Evolutionary conservation across 164 flowering plant genomes (phyloP).

Genomic region (Paratinospora sagittata): DNA sequence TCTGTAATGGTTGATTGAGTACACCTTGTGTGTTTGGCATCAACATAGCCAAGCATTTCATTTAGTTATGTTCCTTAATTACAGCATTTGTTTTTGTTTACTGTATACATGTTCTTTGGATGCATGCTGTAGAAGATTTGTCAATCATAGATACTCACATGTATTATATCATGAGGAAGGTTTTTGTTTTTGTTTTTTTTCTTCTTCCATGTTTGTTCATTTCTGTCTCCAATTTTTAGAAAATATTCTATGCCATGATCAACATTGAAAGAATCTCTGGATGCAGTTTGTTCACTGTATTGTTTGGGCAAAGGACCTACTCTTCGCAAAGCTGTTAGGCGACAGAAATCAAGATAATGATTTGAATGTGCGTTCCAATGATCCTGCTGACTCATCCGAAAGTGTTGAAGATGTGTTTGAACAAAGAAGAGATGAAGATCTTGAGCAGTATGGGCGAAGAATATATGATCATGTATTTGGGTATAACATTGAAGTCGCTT

Average conservation of each 20-base stretch:
- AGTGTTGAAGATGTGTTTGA: slow-evolving; percentile 73
- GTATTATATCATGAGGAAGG: too few relatives aligned
- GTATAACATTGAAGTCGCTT: slow-evolving; percentile 81
- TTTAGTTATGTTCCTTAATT: not conserved
- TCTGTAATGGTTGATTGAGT: not conserved
- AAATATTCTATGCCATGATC: not conserved
- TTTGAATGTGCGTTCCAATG: slow-evolving; percentile 75
- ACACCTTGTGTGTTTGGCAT: not conserved
- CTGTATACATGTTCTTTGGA: not conserved
- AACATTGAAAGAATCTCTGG: slow-evolving; percentile 7
- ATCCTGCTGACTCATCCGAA: slow-evolving; percentile 58
- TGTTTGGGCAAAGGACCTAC: slow-evolving; percentile 99
- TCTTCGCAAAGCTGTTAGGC: slow-evolving; percentile 90
- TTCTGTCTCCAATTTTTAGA: not conserved
- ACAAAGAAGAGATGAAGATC: slow-evolving; percentile 55
- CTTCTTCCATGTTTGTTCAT: not conserved
- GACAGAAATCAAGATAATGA: slow-evolving; percentile 94
- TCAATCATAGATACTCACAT: not conserved
- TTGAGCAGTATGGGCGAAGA: slow-evolving; percentile 74
- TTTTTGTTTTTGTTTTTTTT: not conserved
- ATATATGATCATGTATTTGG: slow-evolving; percentile 98
- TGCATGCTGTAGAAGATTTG: not conserved
- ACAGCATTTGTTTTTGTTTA: not conserved
- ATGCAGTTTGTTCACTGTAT: slow-evolving; percentile 98
- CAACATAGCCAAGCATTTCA: not conserved